Evolutionary conservation across 768 basidiomycete genomes (phyloP).

Genomic region (Lactarius quietus): DNA sequence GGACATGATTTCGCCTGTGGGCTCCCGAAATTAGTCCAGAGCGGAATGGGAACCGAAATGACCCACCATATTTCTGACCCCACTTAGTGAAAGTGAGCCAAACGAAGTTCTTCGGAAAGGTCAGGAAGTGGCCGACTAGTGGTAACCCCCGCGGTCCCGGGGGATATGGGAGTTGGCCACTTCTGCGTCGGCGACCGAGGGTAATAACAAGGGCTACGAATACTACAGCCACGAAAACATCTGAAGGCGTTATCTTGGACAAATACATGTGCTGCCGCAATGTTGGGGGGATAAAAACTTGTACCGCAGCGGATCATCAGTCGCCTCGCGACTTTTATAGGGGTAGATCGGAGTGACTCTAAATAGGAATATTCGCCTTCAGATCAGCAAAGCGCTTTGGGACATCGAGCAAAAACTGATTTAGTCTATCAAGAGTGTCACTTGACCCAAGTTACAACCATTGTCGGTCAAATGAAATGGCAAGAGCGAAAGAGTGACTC

Average conservation of each 20-base stretch:
- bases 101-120: slow-evolving; percentile 10
- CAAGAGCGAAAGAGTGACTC: too few species aligned
- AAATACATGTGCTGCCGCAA: neutral
- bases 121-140: slow-evolving; percentile 8
- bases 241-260: neutral
- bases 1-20: slow-evolving; percentile 38
- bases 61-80: slow-evolving; percentile 12
- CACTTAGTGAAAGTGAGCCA: slow-evolving; percentile 15
- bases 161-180: neutral
- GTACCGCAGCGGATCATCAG: too few species aligned
- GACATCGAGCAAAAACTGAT: too few species aligned
- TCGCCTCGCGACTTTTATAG: too few species aligned
- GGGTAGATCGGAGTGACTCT: too few species aligned
- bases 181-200: neutral
- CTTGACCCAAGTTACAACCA: too few species aligned
- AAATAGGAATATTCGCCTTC: too few species aligned
- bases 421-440: too few species aligned
- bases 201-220: neutral
- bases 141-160: slow-evolving; percentile 13
- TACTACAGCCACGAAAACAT: neutral
- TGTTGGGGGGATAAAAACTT: too few species aligned
- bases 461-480: too few species aligned
- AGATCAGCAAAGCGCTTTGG: too few species aligned
- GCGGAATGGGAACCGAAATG: too few species aligned
- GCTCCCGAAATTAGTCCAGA: neutral